A percentile compares a stretch with the other conserved stretches of the same genome.
phyloP scores from a whole-genome alignment of 106 monocot species.

The Allium fistulosum region DNA sequence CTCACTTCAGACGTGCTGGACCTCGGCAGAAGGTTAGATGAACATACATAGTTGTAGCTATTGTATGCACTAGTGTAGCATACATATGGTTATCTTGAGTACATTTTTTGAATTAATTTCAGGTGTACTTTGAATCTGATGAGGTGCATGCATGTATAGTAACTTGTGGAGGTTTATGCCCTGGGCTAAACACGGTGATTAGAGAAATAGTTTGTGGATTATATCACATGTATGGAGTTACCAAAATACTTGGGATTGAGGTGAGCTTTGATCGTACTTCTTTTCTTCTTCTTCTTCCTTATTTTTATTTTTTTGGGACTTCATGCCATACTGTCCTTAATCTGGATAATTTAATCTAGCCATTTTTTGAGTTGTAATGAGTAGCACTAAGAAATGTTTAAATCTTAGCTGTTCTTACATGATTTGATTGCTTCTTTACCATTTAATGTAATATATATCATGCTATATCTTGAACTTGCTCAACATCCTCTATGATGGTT shows the following conservation, averaged over 20 bases:
- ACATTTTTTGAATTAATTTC: conserved; percentile 5
- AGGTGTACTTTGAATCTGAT: conserved; percentile 76
- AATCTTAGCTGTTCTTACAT: too few relatives aligned
- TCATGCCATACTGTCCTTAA: too few relatives aligned
- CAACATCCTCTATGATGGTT: too few relatives aligned
- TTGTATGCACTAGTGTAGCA: neutral
- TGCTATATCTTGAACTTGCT: too few relatives aligned
- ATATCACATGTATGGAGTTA: conserved; percentile 68
- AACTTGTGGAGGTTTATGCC: conserved; percentile 88
- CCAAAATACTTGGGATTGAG: conserved; percentile 64
- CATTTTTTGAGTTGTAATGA: too few relatives aligned
- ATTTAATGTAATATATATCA: too few relatives aligned
- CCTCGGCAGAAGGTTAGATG: conserved; percentile 66
- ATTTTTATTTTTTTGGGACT: too few relatives aligned
- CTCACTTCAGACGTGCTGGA: conserved; percentile 80
- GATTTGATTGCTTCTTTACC: too few relatives aligned
- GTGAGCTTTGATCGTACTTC: conserved; percentile 15
- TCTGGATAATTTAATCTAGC: too few relatives aligned
- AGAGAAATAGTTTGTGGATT: conserved; percentile 85
- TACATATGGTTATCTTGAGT: neutral
- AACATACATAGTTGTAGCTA: conserved; percentile 1
- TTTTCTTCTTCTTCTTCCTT: too few relatives aligned
- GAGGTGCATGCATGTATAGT: conserved; percentile 87
- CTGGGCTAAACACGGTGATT: conserved; percentile 87
- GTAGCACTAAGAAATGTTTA: too few relatives aligned